Percentiles rank a stretch among this genome's conserved stretches.
Evolutionary conservation across 306 rosid genomes (phyloP).

Genomic region (Abrus precatorius): DNA sequence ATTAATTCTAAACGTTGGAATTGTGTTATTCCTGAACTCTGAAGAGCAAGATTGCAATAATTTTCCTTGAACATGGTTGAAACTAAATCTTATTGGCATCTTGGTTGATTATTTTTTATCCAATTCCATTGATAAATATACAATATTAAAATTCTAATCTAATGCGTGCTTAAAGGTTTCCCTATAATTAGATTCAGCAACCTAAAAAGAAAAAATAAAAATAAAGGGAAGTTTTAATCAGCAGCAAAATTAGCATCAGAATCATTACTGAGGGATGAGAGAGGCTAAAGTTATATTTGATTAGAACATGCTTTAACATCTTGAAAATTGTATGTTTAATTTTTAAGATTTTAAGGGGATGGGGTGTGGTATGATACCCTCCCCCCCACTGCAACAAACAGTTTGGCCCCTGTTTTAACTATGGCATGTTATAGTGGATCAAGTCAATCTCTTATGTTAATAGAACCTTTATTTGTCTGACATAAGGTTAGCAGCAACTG

Average conservation of each 20-base stretch:
- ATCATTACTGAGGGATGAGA: too few relatives aligned
- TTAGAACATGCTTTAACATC: not conserved
- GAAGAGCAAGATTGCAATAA: slow-evolving; percentile 15
- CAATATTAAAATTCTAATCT: slow-evolving; percentile 3
- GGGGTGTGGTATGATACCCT: not conserved
- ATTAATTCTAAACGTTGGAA: slow-evolving; percentile 11
- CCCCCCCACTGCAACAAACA: not conserved
- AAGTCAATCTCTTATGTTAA: slow-evolving; percentile 4
- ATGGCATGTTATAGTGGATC: slow-evolving; percentile 1
- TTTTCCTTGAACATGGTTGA: slow-evolving; percentile 22
- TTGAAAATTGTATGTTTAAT: not conserved
- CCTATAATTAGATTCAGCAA: slow-evolving; percentile 35
- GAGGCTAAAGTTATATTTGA: not conserved
- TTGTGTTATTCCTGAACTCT: not conserved
- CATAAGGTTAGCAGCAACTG: not conserved
- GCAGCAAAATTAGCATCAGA: slow-evolving; percentile 7
- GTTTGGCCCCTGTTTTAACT: not conserved
- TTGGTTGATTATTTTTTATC: slow-evolving; percentile 12
- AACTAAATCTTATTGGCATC: slow-evolving; percentile 15
- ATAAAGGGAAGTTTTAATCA: slow-evolving; percentile 1
- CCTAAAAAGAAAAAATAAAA: not conserved
- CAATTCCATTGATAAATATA: not conserved
- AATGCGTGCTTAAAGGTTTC: slow-evolving; percentile 33
- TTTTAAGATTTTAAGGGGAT: not conserved
- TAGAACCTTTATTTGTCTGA: not conserved